Base-by-base conservation (phyloP, 169 alveolate genomes). In the Plasmodium cynomolgi region DNA sequence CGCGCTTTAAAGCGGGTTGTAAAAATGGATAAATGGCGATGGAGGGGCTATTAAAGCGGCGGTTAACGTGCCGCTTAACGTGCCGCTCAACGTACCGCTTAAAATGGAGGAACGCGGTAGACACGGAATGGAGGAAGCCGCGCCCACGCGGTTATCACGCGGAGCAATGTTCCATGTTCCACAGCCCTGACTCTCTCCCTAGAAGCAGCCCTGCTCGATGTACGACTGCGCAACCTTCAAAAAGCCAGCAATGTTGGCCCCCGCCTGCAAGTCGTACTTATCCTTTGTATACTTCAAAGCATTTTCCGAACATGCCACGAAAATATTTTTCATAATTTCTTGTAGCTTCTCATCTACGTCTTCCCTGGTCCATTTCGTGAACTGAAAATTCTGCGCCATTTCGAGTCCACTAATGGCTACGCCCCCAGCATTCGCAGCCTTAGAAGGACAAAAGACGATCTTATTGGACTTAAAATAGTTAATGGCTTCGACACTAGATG, bases 381-480 rank as follows among this genome's bases (percentile, higher is more conserved):
- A 95, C 92, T 93, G 96, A 47, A 97, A 95, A 93, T 97, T 97
- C 91, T 97, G 98, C 34, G 97, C 85, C 98, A 97, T 97, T 75
- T 97, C 98, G 29, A 97, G 92, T 9, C 98, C 98, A 79, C 98
- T 96, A 41, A 97, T 97, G 47, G 98, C 97, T 26, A 97, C 98
- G 2, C 98, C 98, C 7, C 98, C 98, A 26, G 98, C 98, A 91
- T 97, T 97, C 1, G 98, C 98, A 15, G 98, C 98, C 84, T 97
- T 97, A 1, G 97, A 97, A 2, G 98, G 98, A n/a, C 98, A 96
- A 29, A 96, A 84, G 13, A 97, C 37, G 8, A 97, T 85, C 5
- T 96, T 88, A 50, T 93, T 83, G 15, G 74, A 84, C 79, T 95
- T 95, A 84, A 97, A 96, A 41, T 92, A 80, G 75, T 95, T 91